A percentile compares a stretch with the other conserved stretches of the same genome.
phyloP scores from a whole-genome alignment of 2,329 filamentous ascomycete genomes.

The Colletotrichum sp. region DNA sequence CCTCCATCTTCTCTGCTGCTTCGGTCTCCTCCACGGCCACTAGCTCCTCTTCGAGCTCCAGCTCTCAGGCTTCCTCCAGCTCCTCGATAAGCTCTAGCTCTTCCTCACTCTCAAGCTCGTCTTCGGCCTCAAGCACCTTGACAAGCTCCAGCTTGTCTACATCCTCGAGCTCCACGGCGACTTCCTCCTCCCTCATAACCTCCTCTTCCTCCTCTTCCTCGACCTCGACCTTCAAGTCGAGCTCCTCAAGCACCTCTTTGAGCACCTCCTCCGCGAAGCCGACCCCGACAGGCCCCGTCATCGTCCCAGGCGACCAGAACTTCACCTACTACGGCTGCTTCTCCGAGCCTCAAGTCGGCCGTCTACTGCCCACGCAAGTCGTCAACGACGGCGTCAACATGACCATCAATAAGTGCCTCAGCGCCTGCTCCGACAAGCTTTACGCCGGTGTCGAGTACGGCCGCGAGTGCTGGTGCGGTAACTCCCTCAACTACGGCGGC shows the following conservation, averaged over 20 bases:
- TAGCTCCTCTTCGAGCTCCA: neutral
- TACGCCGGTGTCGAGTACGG: conserved; percentile 25
- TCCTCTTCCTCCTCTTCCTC: neutral
- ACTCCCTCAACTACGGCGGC: conserved; percentile 28
- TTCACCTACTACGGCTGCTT: conserved; percentile 43
- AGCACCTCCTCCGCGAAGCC: conserved; percentile 14
- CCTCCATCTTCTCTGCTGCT: neutral
- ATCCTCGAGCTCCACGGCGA: neutral
- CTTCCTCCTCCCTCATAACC: neutral
- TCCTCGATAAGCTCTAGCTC: neutral
- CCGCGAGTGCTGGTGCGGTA: conserved; percentile 26
- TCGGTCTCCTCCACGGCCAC: neutral
- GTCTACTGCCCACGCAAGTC: conserved; percentile 33
- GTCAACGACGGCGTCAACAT: conserved; percentile 29
- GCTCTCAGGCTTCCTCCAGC: neutral
- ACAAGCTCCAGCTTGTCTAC: neutral
- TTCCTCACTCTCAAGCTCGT: neutral
- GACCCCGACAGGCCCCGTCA: conserved; percentile 29
- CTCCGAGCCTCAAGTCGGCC: conserved; percentile 35
- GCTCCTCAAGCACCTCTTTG: neutral
- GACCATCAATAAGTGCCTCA: conserved; percentile 23
- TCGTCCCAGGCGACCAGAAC: conserved; percentile 37
- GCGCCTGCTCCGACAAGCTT: conserved; percentile 18
- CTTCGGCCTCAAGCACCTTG: neutral
- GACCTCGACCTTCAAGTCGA: neutral